Conservation (phyloP, 176 grass and related monocot species). For the Metroxylon sagu region DNA sequence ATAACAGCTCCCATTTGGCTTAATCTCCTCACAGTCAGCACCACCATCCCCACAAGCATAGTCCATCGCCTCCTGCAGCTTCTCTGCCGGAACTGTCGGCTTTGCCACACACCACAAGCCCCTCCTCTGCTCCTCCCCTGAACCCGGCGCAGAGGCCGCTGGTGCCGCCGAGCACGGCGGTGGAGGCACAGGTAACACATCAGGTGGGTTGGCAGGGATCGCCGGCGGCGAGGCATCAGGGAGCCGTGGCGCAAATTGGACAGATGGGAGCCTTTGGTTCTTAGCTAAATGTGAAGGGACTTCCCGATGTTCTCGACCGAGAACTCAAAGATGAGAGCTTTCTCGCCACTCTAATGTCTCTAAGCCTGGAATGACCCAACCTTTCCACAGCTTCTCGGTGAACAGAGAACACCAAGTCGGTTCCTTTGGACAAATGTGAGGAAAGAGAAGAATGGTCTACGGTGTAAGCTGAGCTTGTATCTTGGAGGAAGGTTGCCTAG, state of each 20-base stretch:
- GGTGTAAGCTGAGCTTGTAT: not conserved
- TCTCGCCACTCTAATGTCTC: not conserved
- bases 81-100: constrained; percentile 29
- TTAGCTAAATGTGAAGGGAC: constrained; percentile 14
- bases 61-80: constrained; percentile 41
- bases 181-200: not conserved
- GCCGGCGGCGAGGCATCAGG: constrained; percentile 9
- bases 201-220: constrained; percentile 19
- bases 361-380: not conserved
- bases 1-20: constrained; percentile 24
- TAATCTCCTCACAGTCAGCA: constrained; percentile 32
- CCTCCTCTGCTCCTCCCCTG: not conserved
- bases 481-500: not conserved
- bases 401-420: not conserved
- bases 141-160: constrained; percentile 9
- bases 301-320: not conserved
- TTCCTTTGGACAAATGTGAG: not conserved
- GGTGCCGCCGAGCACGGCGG: constrained; percentile 16
- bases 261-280: constrained; percentile 4
- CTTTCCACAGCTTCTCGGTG: constrained; percentile 5
- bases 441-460: not conserved
- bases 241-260: constrained; percentile 14
- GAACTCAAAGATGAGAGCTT: constrained; percentile 7
- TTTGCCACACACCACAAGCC: constrained; percentile 42
- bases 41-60: constrained; percentile 31